phyloP scores from a whole-genome alignment of 106 monocot species.

The Phalaenopsis equestris region DNA sequence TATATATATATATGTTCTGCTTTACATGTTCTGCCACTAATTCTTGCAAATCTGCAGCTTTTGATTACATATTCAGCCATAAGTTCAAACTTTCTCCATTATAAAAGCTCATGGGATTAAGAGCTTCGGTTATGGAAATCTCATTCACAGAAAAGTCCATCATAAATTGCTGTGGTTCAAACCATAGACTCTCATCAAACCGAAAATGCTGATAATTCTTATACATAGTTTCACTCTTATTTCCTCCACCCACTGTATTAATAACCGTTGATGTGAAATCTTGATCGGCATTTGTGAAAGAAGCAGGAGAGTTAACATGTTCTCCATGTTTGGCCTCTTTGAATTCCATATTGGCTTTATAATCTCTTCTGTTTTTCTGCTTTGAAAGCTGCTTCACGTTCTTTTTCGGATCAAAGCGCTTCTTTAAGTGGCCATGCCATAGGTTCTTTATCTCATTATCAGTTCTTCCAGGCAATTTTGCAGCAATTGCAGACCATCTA shows the following conservation, averaged over 20 bases:
- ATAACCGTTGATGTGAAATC: no score
- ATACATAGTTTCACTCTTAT: neutral
- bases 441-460: constrained; percentile 80
- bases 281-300: neutral
- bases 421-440: constrained; percentile 68
- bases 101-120: no score
- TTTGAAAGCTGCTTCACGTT: neutral
- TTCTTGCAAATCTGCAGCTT: neutral
- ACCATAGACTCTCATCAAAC: neutral
- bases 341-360: neutral
- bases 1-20: no score
- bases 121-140: neutral
- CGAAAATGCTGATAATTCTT: neutral
- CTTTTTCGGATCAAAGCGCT: constrained; percentile 9
- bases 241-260: neutral
- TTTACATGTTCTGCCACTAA: no score
- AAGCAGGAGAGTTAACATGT: neutral
- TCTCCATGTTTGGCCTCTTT: neutral
- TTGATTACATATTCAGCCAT: neutral
- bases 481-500: constrained; percentile 67
- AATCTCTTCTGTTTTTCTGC: neutral
- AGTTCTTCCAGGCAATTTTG: constrained; percentile 48
- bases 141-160: neutral
- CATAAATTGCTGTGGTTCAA: neutral
- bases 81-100: neutral